Base-by-base conservation (phyloP, 345 rosid genomes). In the Rubroshorea leprosula region DNA sequence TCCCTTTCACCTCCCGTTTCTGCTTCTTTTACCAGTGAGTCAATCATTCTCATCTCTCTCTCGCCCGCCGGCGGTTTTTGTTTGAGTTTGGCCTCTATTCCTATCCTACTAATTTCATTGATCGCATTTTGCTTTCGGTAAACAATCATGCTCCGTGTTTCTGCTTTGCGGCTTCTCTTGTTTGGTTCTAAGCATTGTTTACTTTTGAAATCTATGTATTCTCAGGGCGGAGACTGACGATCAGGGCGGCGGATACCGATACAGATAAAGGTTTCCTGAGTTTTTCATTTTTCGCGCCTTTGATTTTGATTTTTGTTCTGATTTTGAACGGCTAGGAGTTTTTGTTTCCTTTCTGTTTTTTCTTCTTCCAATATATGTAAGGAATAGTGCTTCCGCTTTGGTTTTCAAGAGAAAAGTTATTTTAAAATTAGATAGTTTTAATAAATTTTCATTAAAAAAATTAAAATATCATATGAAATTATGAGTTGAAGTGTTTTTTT, bases 161-260 rank as follows among this genome's bases (percentile, higher is more conserved):
- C n/a, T n/a, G n/a, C n/a, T n/a, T 35, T 35, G 1, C 41, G 12
- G 41, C 41, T 35, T 35, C 12, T 8, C 1, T 35, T 35, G 7
- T 4, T 35, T 35, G 1, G 7, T 63, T 17, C 14, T 23, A 46
- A 13, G n/a, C n/a, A 23, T 53, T 67, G 31, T 14, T 6, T 41
- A n/a, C 20, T 52, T n/a, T 49, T 9, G 26, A 51, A 22, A 45
- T 62, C 35, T 62, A 24, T 54, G 23, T 39, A 20, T 64, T 71
- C 68, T 11, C 72, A 93, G 99, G 85, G 45, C 62, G 88, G 66
- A 83, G 87, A 58, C 58, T 85, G 61, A 74, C 82, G 4, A 75
- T 87, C 52, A 82, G 86, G 78, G 97, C 96, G 18, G 78, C 89
- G 54, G 96, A 89, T 64, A 81, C 96, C 5, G 90, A 87, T 60